Evolutionary conservation across 2,329 filamentous ascomycete species (phyloP).

Genomic region (Sphaceloma murrayae): DNA sequence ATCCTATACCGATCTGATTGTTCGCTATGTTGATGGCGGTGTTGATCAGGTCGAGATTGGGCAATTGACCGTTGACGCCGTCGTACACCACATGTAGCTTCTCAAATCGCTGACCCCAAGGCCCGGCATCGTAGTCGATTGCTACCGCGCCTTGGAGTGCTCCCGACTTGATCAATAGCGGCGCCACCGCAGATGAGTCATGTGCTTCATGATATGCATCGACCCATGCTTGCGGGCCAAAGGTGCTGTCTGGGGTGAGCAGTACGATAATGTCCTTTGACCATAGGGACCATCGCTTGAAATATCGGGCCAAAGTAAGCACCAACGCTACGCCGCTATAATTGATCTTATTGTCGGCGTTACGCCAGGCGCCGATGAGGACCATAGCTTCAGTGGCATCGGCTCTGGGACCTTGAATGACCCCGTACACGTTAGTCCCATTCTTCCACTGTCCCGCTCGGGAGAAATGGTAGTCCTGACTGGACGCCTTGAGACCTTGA

Average conservation of each 20-base stretch:
- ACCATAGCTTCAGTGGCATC: slow-evolving; percentile 97
- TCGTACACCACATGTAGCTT: slow-evolving; percentile 89
- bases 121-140: slow-evolving; percentile 69
- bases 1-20: slow-evolving; percentile 83
- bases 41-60: slow-evolving; percentile 93
- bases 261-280: slow-evolving; percentile 96
- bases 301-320: slow-evolving; percentile 82
- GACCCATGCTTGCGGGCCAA: slow-evolving; percentile 91
- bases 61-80: slow-evolving; percentile 87
- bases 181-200: slow-evolving; percentile 56
- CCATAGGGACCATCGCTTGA: slow-evolving; percentile 97
- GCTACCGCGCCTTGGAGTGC: slow-evolving; percentile 86
- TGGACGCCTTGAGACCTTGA: slow-evolving; percentile 75
- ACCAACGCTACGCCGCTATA: slow-evolving; percentile 78
- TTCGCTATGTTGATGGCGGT: slow-evolving; percentile 79
- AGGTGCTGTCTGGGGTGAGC: slow-evolving; percentile 77
- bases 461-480: slow-evolving; percentile 78
- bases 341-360: slow-evolving; percentile 69
- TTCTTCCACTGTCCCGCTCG: slow-evolving; percentile 63
- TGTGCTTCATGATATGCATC: slow-evolving; percentile 95
- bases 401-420: slow-evolving; percentile 84
- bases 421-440: slow-evolving; percentile 87
- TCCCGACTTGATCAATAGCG: slow-evolving; percentile 81
- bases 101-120: slow-evolving; percentile 70
- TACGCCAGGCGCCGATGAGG: slow-evolving; percentile 79